Evolutionary conservation across 108 stramenopile genomes (phyloP).

Genomic region (Seminavis robusta): DNA sequence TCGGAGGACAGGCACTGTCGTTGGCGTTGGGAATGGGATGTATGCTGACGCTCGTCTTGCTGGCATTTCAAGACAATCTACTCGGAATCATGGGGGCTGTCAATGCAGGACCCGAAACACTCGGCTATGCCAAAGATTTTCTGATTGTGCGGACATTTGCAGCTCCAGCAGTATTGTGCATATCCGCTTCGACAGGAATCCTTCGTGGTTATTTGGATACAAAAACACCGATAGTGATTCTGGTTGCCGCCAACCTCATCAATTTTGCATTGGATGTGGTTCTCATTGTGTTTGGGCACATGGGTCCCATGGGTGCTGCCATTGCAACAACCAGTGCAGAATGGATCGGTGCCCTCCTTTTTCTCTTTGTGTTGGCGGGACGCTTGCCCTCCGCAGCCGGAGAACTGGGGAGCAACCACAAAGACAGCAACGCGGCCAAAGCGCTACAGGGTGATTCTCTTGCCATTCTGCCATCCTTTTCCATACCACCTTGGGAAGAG

Average conservation of each 20-base stretch:
- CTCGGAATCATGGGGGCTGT: conserved; percentile 71
- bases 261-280: conserved; percentile 72
- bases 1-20: conserved; percentile 81
- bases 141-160: conserved; percentile 62
- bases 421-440: neutral
- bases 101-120: conserved; percentile 54
- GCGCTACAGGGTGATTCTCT: conserved; percentile 3
- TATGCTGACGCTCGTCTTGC: conserved; percentile 28
- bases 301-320: conserved; percentile 78
- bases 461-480: conserved; percentile 38
- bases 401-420: conserved; percentile 42
- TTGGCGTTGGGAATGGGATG: conserved; percentile 56
- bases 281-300: conserved; percentile 44
- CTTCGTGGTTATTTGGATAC: conserved; percentile 85
- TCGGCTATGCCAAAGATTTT: conserved; percentile 64
- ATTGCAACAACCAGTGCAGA: conserved; percentile 86
- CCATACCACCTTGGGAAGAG: conserved; percentile 70
- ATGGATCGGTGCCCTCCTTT: conserved; percentile 72
- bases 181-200: conserved; percentile 78
- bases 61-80: conserved; percentile 41
- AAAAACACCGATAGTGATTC: conserved; percentile 66
- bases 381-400: conserved; percentile 59
- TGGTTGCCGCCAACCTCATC: conserved; percentile 64
- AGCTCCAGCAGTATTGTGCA: conserved; percentile 75
- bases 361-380: conserved; percentile 65